These are phyloP conservation scores for Boletales sp. DNA, from an alignment of 768 basidiomycete species.

Conservation along the genomic window DNA sequence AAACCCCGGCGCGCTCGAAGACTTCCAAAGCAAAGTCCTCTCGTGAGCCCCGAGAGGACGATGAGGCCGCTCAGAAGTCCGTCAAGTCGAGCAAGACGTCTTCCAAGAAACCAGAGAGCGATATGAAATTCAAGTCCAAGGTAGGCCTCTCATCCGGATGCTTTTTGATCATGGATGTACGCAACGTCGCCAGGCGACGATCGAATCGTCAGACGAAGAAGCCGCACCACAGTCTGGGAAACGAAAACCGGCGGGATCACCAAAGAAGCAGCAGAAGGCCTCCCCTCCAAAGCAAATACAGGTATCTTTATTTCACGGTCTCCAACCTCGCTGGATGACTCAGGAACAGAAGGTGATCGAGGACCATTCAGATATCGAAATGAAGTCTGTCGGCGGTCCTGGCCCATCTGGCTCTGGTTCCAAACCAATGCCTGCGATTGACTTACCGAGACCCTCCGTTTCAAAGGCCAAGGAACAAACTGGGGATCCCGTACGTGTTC, in stretches of 20 bases:
- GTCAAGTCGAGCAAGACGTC: conserved; percentile 7
- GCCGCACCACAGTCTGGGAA: conserved; percentile 4
- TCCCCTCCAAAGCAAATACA: conserved; percentile 10
- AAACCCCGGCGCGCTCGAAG: conserved; percentile 7
- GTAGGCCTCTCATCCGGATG: conserved; percentile 5
- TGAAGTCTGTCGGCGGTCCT: conserved; percentile 4
- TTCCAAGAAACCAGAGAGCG: conserved; percentile 19
- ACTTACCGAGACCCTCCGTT: conserved; percentile 2
- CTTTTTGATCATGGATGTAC: neutral
- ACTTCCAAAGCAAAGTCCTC: conserved; percentile 7
- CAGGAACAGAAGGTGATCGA: conserved; percentile 1
- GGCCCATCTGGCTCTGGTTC: conserved; percentile 11
- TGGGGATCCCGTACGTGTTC: conserved; percentile 21
- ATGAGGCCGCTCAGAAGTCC: conserved; percentile 4
- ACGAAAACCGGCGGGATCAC: conserved; percentile 1
- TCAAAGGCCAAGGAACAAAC: conserved; percentile 4
- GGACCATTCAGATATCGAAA: conserved; percentile 8
- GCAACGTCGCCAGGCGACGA: conserved; percentile 14
- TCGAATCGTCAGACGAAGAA: conserved; percentile 30
- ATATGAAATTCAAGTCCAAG: conserved; percentile 24
- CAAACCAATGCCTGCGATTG: neutral
- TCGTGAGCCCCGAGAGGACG: neutral
- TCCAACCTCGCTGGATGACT: neutral
- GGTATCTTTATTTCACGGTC: neutral
- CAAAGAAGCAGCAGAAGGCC: conserved; percentile 6